Evolutionary conservation across 2,329 filamentous ascomycete species (phyloP), one percentile per base, ranked within the genome.

Genomic region (Coniochaeta hoffmannii): DNA sequence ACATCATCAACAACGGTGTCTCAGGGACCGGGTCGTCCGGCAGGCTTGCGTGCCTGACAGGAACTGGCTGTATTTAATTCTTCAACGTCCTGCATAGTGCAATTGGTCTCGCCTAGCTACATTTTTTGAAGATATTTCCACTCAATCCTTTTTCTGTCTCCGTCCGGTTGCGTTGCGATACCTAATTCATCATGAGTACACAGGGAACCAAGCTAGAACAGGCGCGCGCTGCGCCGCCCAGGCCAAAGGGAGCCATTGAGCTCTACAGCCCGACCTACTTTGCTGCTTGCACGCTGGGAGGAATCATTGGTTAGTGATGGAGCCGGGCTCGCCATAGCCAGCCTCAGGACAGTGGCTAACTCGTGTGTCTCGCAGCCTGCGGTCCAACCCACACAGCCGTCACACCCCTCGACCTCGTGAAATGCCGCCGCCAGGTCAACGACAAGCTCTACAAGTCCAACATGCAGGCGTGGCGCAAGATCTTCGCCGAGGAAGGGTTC

Each of bases 381-480:
- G 50, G 50, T 17, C 50, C 50, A 17, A 53, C 50, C 32, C 50
- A 53, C 50, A 53, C 50, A 9, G 76, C 75, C n/a, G 77, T 74
- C 12, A 80, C 78, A 5, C 78, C 78, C 46, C 80, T 76, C 59
- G 75, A 75, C 68, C 92, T 91, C 70, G 88, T 95, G 75, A 95
- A 95, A 82, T 95, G 90, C 65, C 84, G 89, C 66, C 93, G 95
- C 71, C 90, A 95, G 76, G 88, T 95, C 69, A 90, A 95, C 75
- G 89, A 90, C 65, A 94, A 94, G 78, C 80, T 82, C 66, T 90
- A 90, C 72, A 85, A 95, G 81, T 78, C 94, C 69, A 83, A 85
- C 67, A 88, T 88, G 56, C 90, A 35, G n/a, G 50, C 50, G 5
- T 53, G 86, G 73, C 82, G 83, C 62, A 84, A 89, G 71, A 90